Percentiles rank a stretch among this genome's conserved stretches.
phyloP scores from a whole-genome alignment of 2,329 filamentous ascomycete genomes.

The Coleophoma eucalyptorum region DNA sequence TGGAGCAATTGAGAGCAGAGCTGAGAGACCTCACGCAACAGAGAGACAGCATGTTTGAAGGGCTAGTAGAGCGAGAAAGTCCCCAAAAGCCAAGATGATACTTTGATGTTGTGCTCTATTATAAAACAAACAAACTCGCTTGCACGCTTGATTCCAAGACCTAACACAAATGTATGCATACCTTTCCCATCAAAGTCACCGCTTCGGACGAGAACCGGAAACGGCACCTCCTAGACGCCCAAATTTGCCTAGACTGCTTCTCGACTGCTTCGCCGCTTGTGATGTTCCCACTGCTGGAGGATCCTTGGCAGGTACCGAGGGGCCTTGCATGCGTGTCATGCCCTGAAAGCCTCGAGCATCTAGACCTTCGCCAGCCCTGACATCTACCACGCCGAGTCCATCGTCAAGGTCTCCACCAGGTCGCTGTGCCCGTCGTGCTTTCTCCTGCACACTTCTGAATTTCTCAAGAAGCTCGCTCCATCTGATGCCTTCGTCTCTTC shows the following conservation, averaged over 20 bases:
- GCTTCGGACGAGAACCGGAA: slow-evolving; percentile 46
- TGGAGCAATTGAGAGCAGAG: slow-evolving; percentile 64
- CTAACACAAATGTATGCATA: not conserved
- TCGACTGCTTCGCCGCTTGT: slow-evolving; percentile 50
- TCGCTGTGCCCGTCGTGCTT: slow-evolving; percentile 68
- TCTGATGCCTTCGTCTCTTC: slow-evolving; percentile 80
- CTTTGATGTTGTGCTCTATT: slow-evolving; percentile 3
- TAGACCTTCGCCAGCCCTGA: slow-evolving; percentile 22
- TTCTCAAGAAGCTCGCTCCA: slow-evolving; percentile 95
- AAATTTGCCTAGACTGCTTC: slow-evolving; percentile 64
- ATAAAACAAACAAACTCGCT: not conserved
- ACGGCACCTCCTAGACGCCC: slow-evolving; percentile 70
- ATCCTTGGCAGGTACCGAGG: slow-evolving; percentile 48
- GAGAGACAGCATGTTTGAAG: slow-evolving; percentile 74
- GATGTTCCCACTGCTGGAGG: slow-evolving; percentile 29
- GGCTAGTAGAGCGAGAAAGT: slow-evolving; percentile 60
- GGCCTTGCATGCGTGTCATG: slow-evolving; percentile 26
- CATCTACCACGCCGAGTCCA: slow-evolving; percentile 46
- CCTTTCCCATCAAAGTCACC: slow-evolving; percentile 30
- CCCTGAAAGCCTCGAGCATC: slow-evolving; percentile 33
- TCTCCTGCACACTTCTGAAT: slow-evolving; percentile 88
- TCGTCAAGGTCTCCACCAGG: slow-evolving; percentile 40
- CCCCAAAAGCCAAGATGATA: slow-evolving; percentile 36
- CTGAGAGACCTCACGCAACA: slow-evolving; percentile 56
- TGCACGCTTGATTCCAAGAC: no score